Evolutionary conservation across 306 rosid genomes (phyloP).

Genomic region (Gastrolobium villosum): DNA sequence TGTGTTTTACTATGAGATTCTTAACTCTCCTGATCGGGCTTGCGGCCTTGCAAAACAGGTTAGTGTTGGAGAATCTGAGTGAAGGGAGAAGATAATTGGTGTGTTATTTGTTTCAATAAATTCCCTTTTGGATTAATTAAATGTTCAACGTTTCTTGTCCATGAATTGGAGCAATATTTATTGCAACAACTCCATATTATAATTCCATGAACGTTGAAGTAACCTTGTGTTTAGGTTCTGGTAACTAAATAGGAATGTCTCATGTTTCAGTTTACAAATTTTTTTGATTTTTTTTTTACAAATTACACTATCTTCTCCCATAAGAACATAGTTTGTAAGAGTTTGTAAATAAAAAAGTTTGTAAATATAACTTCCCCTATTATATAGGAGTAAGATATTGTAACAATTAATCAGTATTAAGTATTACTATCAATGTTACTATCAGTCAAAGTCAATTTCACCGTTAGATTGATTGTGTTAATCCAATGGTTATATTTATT

Average conservation of each 20-base stretch:
- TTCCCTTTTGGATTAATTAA: not conserved
- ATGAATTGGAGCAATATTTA: not conserved
- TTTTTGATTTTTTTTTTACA: no score
- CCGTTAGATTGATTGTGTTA: no score
- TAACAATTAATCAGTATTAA: no score
- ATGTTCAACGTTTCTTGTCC: not conserved
- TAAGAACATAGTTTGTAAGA: no score
- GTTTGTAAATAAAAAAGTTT: no score
- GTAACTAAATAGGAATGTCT: not conserved
- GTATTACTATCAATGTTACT: no score
- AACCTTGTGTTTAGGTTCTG: not conserved
- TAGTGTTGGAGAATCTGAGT: conserved; percentile 1
- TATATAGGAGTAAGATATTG: no score
- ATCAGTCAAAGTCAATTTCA: no score
- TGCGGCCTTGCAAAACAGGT: conserved; percentile 99
- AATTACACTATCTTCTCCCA: no score
- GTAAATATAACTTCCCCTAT: no score
- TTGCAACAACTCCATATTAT: not conserved
- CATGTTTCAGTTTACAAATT: no score
- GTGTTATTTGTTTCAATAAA: not conserved
- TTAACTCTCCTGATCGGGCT: conserved; percentile 96
- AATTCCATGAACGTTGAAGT: conserved; percentile 31
- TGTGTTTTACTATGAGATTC: conserved; percentile 95
- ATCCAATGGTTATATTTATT: no score
- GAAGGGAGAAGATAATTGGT: not conserved